phyloP scores from a whole-genome alignment of 2,329 filamentous ascomycete species.

The Beauveria caledonica region DNA sequence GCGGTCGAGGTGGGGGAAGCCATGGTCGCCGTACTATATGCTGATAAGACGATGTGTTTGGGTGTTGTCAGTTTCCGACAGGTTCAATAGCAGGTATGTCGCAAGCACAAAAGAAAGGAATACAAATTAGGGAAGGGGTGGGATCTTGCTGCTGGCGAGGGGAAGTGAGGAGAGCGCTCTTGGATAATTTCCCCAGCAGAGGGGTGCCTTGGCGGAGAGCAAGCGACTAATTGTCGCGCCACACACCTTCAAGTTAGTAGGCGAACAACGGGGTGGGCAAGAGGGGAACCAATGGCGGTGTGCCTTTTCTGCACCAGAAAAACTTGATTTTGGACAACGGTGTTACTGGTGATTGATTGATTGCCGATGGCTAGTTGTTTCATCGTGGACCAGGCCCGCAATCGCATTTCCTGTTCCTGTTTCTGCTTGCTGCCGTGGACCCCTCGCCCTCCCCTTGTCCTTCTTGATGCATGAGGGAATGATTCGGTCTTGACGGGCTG shows the following conservation, averaged over 20 bases:
- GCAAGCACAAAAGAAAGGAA: too few relatives aligned
- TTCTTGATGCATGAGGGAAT: neutral
- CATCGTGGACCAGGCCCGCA: neutral
- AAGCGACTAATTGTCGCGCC: too few relatives aligned
- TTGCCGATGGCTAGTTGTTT: neutral
- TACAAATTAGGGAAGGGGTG: too few relatives aligned
- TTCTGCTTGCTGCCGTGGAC: neutral
- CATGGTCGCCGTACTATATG: neutral
- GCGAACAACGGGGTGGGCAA: neutral
- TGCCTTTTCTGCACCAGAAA: neutral
- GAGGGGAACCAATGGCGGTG: neutral
- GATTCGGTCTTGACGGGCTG: neutral
- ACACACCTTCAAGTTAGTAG: too few relatives aligned
- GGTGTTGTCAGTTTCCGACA: neutral
- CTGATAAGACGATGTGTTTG: neutral
- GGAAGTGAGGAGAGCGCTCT: too few relatives aligned
- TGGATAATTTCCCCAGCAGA: too few relatives aligned
- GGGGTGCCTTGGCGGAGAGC: too few relatives aligned
- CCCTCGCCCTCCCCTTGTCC: neutral
- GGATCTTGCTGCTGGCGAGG: too few relatives aligned
- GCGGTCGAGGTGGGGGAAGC: slow-evolving; percentile 14
- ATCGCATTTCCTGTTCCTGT: neutral
- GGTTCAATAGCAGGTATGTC: neutral
- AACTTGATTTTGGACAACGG: neutral
- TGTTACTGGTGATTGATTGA: neutral